Base-by-base conservation (phyloP, 2,329 filamentous ascomycete genomes). In the Cladosporium velox region DNA sequence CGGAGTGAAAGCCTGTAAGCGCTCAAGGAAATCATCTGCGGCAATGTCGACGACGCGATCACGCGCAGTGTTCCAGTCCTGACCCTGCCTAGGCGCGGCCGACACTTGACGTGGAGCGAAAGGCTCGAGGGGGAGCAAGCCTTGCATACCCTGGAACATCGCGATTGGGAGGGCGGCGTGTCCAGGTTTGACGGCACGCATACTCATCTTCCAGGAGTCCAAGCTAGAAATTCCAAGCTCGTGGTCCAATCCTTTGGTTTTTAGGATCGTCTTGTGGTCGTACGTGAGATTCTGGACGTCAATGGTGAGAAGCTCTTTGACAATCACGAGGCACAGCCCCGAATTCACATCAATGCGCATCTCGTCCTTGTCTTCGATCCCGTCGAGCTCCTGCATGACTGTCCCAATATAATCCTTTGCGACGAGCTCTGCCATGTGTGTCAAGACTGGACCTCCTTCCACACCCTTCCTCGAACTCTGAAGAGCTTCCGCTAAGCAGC, bases 51-150 rank as follows among this genome's bases (percentile, higher is more conserved):
- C 87, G 1, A 90, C 79, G 65, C 86, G 81, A 28, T 82, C 82
- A 66, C 94, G 90, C 28, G 89, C 87, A 57, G 84, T 79, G 74
- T 98, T 98, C 83, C 96, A 98, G 32, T 87, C 83, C n/a, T 83
- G 82, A 72, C 90, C 90, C 66, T 79, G 88, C 78, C 79, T 83
- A 71, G 73, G 85, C 73, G 71, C 85, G 11, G 72, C 73, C 18
- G 75, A 69, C 4, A 76, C 72, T 44, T 77, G 70, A 65, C 78
- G 80, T 67, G 77, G 72, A 4, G 76, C 73, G 65, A 97, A 89
- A 65, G 87, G 86, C 76, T 97, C 93, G 24, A 97, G 82, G 0
- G 90, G 88, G 24, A 92, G 86, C 0, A 97, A 81, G 1, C 87
- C 86, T 61, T 87, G 83, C 10, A 91, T 88, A 10, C 91, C 91